Base-by-base conservation (phyloP, 805 yeast genomes). In the Barnettozyma botsteinii region DNA sequence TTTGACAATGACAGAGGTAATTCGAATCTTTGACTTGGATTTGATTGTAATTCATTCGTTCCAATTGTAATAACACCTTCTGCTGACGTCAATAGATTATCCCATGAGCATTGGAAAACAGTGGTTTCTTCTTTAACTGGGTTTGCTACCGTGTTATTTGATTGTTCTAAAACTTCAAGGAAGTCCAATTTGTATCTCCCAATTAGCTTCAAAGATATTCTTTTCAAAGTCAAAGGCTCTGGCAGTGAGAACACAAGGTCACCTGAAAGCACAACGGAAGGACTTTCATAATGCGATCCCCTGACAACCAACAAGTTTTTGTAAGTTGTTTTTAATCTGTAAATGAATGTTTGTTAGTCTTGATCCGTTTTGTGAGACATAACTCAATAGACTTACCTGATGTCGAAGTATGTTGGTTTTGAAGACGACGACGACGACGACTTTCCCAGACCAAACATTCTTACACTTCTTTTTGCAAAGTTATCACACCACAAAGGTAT, bases 81-180 rank as follows among this genome's bases (percentile, higher is more conserved):
- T 1, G 64, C 37, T 12, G 53, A 51, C 2, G 52, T 40, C 17
- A 69, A 46, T 6, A 76, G 59, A 46, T 78, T 74, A 44, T 80
- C 84, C 96, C 95, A 87, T 20, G 64, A 65, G 46, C 79, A 77
- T 48, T 87, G 93, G 51, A 77, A 86, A 4, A 89, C 57, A 8
- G 68, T 68, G 41, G 74, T 71, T 33, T 77, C 80, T 53, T 80
- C 70, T 39, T 65, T 67, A 3, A 68, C 69, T 3, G 69, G 60
- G 29, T 64, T 60, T 3, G 69, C 61, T 12, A 64, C 53, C 12
- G 60, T 58, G 4, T 51, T 52, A 29, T 56, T 65, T 60, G 50
- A 68, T 64, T 41, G 59, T 14, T 72, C 56, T 7, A 71, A 58
- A 23, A 67, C 67, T 43, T 69, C 70, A 17, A 69, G 60, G 30